Evolutionary conservation across 345 rosid genomes (phyloP).

Genomic region (Arabidopsis arenosa): DNA sequence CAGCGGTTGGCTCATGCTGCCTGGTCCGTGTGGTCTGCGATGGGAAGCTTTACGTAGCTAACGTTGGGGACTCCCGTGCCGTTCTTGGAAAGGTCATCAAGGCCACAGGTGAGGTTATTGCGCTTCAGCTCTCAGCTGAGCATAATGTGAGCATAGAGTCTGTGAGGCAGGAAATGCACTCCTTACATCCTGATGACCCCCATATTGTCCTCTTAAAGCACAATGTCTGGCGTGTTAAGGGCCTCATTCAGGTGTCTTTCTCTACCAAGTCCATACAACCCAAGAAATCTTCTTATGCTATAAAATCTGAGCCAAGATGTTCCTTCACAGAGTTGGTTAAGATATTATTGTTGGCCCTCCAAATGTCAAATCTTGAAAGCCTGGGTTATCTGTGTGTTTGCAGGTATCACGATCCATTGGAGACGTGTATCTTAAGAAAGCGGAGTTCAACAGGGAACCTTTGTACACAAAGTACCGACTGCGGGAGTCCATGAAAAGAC

Average conservation of each 20-base stretch:
- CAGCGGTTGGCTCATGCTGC: constrained; percentile 98
- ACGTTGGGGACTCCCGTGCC: constrained; percentile 94
- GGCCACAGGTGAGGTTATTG: constrained; percentile 86
- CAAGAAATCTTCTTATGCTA: not conserved
- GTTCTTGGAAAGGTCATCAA: constrained; percentile 81
- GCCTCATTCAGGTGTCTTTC: constrained; percentile 80
- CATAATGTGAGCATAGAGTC: constrained; percentile 89
- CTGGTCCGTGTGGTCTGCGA: constrained; percentile 81
- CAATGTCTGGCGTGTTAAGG: constrained; percentile 97
- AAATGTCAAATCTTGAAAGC: not conserved
- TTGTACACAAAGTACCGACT: constrained; percentile 73
- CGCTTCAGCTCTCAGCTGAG: constrained; percentile 89
- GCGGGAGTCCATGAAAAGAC: constrained; percentile 75
- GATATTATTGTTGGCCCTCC: not conserved
- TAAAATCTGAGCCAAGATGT: not conserved
- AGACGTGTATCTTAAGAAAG: constrained; percentile 77
- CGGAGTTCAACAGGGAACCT: constrained; percentile 88
- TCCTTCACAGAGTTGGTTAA: not conserved
- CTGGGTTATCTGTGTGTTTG: constrained; percentile 13
- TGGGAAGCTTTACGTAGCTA: constrained; percentile 82
- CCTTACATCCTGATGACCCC: constrained; percentile 86
- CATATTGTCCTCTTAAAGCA: constrained; percentile 83
- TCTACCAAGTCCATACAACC: not conserved
- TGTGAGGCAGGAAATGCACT: constrained; percentile 84
- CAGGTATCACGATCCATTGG: constrained; percentile 91